Conservation (phyloP, 768 basidiomycete species). For the Pleurotus salmoneostramineus region DNA sequence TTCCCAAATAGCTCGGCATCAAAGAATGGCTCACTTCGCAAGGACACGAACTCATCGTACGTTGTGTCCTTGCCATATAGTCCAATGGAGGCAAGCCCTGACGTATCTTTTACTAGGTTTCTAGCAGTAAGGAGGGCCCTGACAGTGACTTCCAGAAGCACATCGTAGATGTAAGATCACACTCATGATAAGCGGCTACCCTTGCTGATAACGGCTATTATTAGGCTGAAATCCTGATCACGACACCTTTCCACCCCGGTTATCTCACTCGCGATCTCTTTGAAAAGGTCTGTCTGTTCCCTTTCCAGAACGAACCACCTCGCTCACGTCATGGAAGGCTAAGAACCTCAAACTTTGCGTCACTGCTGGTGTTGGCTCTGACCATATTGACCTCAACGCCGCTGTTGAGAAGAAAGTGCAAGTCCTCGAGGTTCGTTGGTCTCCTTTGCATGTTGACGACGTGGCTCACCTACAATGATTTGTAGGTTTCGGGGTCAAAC, state of each 20-base stretch:
- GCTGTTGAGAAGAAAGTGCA: slow-evolving; percentile 78
- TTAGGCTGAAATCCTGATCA: slow-evolving; percentile 77
- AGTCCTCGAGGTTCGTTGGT: slow-evolving; percentile 55
- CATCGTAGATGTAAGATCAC: slow-evolving; percentile 61
- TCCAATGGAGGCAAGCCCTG: background rate
- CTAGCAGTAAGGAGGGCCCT: slow-evolving; percentile 79
- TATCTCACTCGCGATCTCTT: slow-evolving; percentile 75
- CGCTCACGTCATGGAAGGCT: slow-evolving; percentile 40
- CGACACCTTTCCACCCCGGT: slow-evolving; percentile 84
- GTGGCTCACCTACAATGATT: background rate
- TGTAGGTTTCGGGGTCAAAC: slow-evolving; percentile 78
- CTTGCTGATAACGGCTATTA: slow-evolving; percentile 10
- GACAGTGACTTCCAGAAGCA: slow-evolving; percentile 82
- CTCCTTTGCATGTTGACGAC: slow-evolving; percentile 9
- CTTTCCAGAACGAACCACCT: background rate
- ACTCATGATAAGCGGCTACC: background rate
- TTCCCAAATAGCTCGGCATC: slow-evolving; percentile 58
- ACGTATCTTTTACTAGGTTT: slow-evolving; percentile 41
- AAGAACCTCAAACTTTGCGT: slow-evolving; percentile 88
- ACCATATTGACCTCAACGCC: slow-evolving; percentile 88
- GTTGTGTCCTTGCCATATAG: slow-evolving; percentile 13
- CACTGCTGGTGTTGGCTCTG: slow-evolving; percentile 89
- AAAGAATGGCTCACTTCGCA: slow-evolving; percentile 61
- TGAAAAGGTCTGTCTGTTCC: slow-evolving; percentile 44
- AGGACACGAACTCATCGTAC: slow-evolving; percentile 76